Percentiles rank a stretch among this genome's conserved stretches.
Evolutionary conservation across 2,329 filamentous ascomycete genomes (phyloP).

Genomic region (Fusarium abutilonis): DNA sequence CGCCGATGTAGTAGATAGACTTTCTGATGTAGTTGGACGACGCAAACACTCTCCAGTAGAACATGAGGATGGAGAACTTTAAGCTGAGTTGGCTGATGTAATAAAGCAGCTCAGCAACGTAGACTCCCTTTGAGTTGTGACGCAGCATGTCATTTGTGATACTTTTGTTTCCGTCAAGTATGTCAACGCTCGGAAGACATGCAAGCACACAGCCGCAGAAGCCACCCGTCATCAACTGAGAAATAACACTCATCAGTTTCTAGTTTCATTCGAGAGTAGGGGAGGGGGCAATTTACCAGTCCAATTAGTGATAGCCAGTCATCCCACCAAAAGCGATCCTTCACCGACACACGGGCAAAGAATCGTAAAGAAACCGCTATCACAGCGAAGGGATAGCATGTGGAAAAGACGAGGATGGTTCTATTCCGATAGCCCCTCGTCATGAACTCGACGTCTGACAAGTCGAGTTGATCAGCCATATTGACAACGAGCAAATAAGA

Average conservation of each 20-base stretch:
- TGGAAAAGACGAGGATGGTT: slow-evolving; percentile 8
- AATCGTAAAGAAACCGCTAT: slow-evolving; percentile 1
- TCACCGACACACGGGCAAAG: background rate
- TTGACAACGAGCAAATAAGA: background rate
- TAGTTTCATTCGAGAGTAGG: no score
- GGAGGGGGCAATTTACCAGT: background rate
- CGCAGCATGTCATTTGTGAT: background rate
- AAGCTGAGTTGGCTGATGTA: background rate
- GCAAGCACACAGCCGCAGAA: background rate
- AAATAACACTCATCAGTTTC: background rate
- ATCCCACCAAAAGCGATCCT: slow-evolving; percentile 11
- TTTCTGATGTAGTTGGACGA: background rate
- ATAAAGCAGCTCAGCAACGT: background rate
- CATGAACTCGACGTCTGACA: slow-evolving; percentile 13
- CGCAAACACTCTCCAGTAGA: slow-evolving; percentile 8
- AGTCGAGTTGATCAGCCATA: background rate
- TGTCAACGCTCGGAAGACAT: background rate
- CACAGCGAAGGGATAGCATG: slow-evolving; percentile 1
- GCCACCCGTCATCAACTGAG: slow-evolving; percentile 1
- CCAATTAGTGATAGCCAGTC: slow-evolving; percentile 1
- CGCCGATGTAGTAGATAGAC: background rate
- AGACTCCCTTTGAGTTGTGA: background rate
- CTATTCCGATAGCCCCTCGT: background rate
- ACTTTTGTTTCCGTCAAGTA: background rate
- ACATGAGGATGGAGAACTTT: background rate